Conservation (phyloP, 192 early-diverging fungal genomes). For the Backusella parvicylindrica region DNA sequence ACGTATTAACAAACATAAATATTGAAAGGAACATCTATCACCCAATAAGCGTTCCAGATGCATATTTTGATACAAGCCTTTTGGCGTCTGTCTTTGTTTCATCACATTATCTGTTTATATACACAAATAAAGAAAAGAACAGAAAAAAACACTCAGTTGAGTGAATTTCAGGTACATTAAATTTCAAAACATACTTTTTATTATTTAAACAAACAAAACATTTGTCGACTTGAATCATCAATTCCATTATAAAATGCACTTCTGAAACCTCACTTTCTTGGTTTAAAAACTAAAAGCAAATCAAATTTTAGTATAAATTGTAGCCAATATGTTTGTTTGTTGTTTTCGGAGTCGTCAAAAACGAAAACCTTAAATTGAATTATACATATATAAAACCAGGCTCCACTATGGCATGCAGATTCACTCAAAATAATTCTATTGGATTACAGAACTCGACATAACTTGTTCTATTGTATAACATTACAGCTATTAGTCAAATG, state of each 20-base stretch:
- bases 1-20: neutral
- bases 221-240: neutral
- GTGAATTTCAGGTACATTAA: neutral
- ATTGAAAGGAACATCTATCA: neutral
- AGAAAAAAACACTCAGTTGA: neutral
- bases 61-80: neutral
- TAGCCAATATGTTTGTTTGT: neutral
- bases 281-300: neutral
- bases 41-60: neutral
- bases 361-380: too few species aligned
- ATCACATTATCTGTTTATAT: neutral
- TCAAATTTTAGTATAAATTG: neutral
- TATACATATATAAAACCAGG: neutral
- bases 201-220: neutral
- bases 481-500: too few species aligned
- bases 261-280: neutral
- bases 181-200: neutral
- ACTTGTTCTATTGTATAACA: too few species aligned
- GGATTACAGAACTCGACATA: too few species aligned
- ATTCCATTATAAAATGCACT: neutral
- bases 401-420: neutral
- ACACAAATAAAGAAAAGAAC: neutral
- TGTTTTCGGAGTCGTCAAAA: too few species aligned
- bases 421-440: neutral
- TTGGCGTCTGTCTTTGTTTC: neutral